These are phyloP conservation scores for Psilocybe tampanensis DNA, from an alignment of 768 basidiomycete species.

Conservation along the genomic window DNA sequence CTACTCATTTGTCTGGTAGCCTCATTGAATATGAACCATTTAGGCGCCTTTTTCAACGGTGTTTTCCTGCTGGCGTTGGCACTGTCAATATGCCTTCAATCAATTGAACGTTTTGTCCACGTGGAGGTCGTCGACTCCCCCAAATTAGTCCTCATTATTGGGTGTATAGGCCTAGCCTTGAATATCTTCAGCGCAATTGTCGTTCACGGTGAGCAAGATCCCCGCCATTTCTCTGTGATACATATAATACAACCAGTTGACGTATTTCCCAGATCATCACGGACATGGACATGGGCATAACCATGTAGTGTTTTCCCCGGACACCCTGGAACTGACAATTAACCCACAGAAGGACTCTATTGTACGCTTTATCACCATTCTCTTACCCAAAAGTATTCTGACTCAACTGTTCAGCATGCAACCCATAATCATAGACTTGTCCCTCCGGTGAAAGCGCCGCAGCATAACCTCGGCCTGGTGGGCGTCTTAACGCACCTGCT, in stretches of 20 bases:
- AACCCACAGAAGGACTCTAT: constrained; percentile 29
- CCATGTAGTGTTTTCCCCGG: constrained; percentile 15
- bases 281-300: constrained; percentile 40
- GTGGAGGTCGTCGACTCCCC: constrained; percentile 46
- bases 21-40: constrained; percentile 5
- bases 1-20: constrained; percentile 3
- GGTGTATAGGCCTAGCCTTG: constrained; percentile 46
- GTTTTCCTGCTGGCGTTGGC: constrained; percentile 55
- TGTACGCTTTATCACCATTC: constrained; percentile 20
- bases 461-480: constrained; percentile 46
- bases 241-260: no score
- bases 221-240: not conserved
- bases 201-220: constrained; percentile 42
- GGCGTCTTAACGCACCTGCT: constrained; percentile 54
- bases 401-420: constrained; percentile 40
- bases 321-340: constrained; percentile 22
- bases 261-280: constrained; percentile 35
- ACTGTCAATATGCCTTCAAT: constrained; percentile 54
- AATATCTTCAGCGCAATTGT: constrained; percentile 51
- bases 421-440: constrained; percentile 49
- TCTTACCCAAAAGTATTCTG: not conserved
- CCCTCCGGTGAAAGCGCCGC: constrained; percentile 33
- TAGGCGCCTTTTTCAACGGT: constrained; percentile 57
- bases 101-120: constrained; percentile 55
- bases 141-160: constrained; percentile 48